Percentiles rank a stretch among this genome's conserved stretches.
These are phyloP conservation scores for Pestalotiopsis sp. DNA, from an alignment of 2,329 filamentous ascomycete genomes.

Conservation along the genomic window DNA sequence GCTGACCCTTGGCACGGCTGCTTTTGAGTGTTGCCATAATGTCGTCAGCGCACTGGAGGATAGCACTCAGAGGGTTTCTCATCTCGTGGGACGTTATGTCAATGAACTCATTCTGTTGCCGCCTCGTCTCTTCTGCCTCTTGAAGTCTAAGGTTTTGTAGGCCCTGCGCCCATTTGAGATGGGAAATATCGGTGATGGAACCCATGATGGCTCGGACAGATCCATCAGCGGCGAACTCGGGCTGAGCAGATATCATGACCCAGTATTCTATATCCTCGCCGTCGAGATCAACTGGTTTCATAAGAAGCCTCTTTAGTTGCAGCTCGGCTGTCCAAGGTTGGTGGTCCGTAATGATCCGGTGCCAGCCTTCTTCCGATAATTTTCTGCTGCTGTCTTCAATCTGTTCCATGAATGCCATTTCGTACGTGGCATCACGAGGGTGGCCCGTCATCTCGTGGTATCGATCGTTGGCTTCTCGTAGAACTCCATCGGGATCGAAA, in stretches of 20 bases:
- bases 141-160: slow-evolving; percentile 36
- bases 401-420: slow-evolving; percentile 43
- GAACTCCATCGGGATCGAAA: slow-evolving; percentile 38
- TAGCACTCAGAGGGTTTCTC: slow-evolving; percentile 56
- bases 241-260: slow-evolving; percentile 40
- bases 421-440: slow-evolving; percentile 34
- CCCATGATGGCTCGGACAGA: slow-evolving; percentile 39
- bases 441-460: slow-evolving; percentile 50
- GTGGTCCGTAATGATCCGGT: slow-evolving; percentile 33
- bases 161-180: slow-evolving; percentile 43
- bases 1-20: slow-evolving; percentile 23
- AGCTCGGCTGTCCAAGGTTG: slow-evolving; percentile 42
- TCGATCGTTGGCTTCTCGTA: slow-evolving; percentile 46
- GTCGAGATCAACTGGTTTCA: slow-evolving; percentile 31
- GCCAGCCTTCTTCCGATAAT: slow-evolving; percentile 39
- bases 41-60: slow-evolving; percentile 59
- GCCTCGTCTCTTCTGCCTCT: slow-evolving; percentile 37
- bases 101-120: slow-evolving; percentile 59
- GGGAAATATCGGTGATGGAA: slow-evolving; percentile 44
- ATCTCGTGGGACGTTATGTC: slow-evolving; percentile 55
- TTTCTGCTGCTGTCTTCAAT: slow-evolving; percentile 36
- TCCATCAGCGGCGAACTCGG: slow-evolving; percentile 34
- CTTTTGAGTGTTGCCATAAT: slow-evolving; percentile 35
- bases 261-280: slow-evolving; percentile 44
- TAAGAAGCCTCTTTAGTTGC: slow-evolving; percentile 37